A percentile compares a stretch with the other conserved stretches of the same genome.
These are phyloP conservation scores for Tetrapisispora pingtungensis DNA, from an alignment of 805 yeast genomes.

Conservation along the genomic window DNA sequence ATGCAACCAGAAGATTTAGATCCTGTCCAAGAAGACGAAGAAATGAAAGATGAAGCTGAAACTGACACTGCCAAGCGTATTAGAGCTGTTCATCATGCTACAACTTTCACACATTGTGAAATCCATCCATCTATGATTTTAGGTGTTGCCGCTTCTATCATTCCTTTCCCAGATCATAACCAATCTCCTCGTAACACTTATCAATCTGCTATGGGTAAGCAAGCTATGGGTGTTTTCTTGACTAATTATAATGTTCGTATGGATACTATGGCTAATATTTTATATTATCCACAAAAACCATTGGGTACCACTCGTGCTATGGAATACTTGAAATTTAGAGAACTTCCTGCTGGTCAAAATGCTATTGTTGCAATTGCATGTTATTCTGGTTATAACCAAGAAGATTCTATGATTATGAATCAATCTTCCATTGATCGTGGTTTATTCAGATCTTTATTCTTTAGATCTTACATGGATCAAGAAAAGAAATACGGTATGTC, in stretches of 20 bases:
- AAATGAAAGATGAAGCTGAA: constrained; percentile 36
- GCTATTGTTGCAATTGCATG: constrained; percentile 97
- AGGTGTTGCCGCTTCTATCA: constrained; percentile 97
- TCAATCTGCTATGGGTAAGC: constrained; percentile 99
- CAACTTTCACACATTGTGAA: constrained; percentile 96
- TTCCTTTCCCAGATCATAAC: constrained; percentile 99
- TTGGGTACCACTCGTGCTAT: constrained; percentile 95
- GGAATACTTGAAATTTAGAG: constrained; percentile 96
- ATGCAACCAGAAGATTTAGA: constrained; percentile 97
- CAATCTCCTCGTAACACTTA: constrained; percentile 99
- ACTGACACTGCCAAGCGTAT: constrained; percentile 63
- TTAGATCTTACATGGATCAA: constrained; percentile 96
- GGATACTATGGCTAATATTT: constrained; percentile 98
- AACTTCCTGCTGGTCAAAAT: constrained; percentile 97
- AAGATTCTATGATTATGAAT: constrained; percentile 99
- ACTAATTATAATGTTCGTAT: constrained; percentile 93
- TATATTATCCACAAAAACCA: constrained; percentile 96
- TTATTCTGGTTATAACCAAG: constrained; percentile 98
- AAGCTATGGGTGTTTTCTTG: constrained; percentile 97
- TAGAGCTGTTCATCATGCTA: constrained; percentile 58
- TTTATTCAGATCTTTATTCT: constrained; percentile 86
- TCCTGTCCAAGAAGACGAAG: constrained; percentile 41
- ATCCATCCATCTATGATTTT: constrained; percentile 98
- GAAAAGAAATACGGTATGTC: constrained; percentile 98
- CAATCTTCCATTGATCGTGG: constrained; percentile 97